phyloP scores from a whole-genome alignment of 768 basidiomycete genomes.

The Phaffia tasmanica region DNA sequence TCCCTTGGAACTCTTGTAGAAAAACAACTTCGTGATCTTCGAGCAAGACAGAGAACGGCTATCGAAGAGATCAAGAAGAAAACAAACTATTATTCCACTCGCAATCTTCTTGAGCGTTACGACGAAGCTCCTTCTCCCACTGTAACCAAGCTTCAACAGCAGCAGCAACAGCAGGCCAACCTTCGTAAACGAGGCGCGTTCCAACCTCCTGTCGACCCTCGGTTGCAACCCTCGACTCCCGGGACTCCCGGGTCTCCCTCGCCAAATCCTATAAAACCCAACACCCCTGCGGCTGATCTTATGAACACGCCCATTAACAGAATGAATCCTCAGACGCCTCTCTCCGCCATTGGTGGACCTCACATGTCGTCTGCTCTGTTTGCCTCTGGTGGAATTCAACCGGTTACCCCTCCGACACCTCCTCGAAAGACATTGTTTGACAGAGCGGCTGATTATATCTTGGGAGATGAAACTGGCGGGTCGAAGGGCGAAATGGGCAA shows the following conservation, averaged over 20 bases:
- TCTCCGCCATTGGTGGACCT: conserved; percentile 6
- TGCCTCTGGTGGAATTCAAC: conserved; percentile 32
- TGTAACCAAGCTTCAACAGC: conserved; percentile 6
- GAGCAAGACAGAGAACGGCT: conserved; percentile 61
- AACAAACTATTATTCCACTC: conserved; percentile 88
- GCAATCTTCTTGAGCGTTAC: conserved; percentile 78
- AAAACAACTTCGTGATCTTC: conserved; percentile 49
- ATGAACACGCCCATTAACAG: background rate
- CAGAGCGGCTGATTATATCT: conserved; percentile 70
- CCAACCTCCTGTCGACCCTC: conserved; percentile 12
- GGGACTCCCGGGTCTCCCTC: conserved; percentile 13
- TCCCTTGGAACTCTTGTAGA: conserved; percentile 44
- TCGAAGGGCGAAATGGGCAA: conserved; percentile 32
- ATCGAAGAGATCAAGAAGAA: conserved; percentile 96
- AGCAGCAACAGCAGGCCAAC: conserved; percentile 5
- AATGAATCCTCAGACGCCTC: conserved; percentile 3
- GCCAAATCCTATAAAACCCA: background rate
- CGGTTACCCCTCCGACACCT: conserved; percentile 41
- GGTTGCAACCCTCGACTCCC: conserved; percentile 1
- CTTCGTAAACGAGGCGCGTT: conserved; percentile 13
- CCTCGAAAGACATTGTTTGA: conserved; percentile 69
- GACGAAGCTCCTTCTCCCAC: conserved; percentile 46
- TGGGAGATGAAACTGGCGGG: conserved; percentile 53
- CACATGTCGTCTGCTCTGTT: no score
- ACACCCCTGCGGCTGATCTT: conserved; percentile 2